Conservation (phyloP, 805 yeast species). For the Candida berthetii region DNA sequence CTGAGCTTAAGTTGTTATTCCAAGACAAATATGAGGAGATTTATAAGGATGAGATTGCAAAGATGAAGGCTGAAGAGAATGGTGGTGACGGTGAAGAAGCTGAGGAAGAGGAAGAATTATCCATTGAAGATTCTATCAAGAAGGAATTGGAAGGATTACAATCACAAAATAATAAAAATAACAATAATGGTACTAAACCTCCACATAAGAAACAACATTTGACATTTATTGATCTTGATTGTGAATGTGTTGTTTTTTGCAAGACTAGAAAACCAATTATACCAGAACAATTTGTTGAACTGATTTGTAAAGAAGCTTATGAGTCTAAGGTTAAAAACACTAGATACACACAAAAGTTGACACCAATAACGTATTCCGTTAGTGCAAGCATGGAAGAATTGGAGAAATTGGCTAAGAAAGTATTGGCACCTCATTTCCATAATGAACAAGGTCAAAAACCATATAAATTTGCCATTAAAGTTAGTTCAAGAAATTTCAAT, state of each 20-base stretch:
- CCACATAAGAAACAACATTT: constrained; percentile 36
- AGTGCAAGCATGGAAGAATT: constrained; percentile 69
- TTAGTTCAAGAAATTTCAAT: constrained; percentile 73
- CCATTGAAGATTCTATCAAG: constrained; percentile 72
- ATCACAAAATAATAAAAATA: constrained; percentile 23
- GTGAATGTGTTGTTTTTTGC: constrained; percentile 82
- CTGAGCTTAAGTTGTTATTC: constrained; percentile 59
- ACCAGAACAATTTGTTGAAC: constrained; percentile 66
- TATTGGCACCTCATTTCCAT: constrained; percentile 69
- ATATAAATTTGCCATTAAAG: constrained; percentile 69
- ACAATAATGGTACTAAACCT: constrained; percentile 21
- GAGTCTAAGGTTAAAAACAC: constrained; percentile 51
- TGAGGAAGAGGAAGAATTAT: constrained; percentile 33
- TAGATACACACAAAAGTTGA: constrained; percentile 68
- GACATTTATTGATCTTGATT: constrained; percentile 56
- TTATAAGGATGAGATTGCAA: constrained; percentile 29
- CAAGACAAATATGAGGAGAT: constrained; percentile 44
- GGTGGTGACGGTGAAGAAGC: constrained; percentile 23
- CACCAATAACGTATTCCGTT: constrained; percentile 75
- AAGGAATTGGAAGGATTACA: constrained; percentile 59
- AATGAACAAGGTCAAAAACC: constrained; percentile 28
- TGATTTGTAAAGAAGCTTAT: constrained; percentile 55
- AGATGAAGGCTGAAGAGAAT: constrained; percentile 10
- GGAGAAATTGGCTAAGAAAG: constrained; percentile 46
- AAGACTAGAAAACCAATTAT: constrained; percentile 74